Evolutionary conservation across 352 stramenopile species (phyloP).

Genomic region (Phytophthora palmivora): DNA sequence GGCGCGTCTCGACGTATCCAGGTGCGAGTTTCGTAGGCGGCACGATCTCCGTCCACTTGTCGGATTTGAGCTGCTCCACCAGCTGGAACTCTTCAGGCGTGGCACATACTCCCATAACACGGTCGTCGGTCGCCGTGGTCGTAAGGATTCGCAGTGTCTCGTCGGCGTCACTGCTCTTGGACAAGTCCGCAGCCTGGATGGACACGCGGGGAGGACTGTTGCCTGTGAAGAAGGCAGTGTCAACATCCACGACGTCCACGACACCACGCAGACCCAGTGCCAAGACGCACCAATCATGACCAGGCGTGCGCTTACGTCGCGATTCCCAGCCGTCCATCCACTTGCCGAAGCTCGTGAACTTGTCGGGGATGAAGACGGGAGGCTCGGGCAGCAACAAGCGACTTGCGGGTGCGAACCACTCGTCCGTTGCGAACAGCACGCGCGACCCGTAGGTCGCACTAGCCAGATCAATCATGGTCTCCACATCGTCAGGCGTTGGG

Average conservation of each 20-base stretch:
- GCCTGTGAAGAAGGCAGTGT: constrained; percentile 96
- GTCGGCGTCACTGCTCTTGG: constrained; percentile 21
- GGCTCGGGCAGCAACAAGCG: constrained; percentile 75
- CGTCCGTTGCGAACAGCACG: constrained; percentile 93
- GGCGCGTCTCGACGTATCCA: constrained; percentile 88
- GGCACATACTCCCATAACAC: constrained; percentile 62
- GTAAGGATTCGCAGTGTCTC: constrained; percentile 52
- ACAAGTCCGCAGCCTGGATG: constrained; percentile 83
- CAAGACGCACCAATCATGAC: constrained; percentile 94
- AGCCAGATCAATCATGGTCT: constrained; percentile 70
- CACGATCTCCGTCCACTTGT: constrained; percentile 76
- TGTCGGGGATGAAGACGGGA: constrained; percentile 91
- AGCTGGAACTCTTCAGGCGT: constrained; percentile 48
- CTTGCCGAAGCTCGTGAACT: constrained; percentile 94
- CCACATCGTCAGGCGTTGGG: constrained; percentile 16
- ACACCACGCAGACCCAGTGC: constrained; percentile 82
- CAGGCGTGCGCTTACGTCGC: constrained; percentile 85
- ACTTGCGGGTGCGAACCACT: constrained; percentile 93
- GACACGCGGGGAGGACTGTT: constrained; percentile 91
- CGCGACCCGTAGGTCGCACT: constrained; percentile 60
- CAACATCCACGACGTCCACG: constrained; percentile 78
- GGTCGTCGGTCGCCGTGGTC: constrained; percentile 45
- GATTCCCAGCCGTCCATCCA: constrained; percentile 98
- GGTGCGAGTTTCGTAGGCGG: constrained; percentile 52
- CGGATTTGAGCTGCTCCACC: constrained; percentile 53